Base-by-base conservation (phyloP, 805 yeast genomes). In the Candida maris region DNA sequence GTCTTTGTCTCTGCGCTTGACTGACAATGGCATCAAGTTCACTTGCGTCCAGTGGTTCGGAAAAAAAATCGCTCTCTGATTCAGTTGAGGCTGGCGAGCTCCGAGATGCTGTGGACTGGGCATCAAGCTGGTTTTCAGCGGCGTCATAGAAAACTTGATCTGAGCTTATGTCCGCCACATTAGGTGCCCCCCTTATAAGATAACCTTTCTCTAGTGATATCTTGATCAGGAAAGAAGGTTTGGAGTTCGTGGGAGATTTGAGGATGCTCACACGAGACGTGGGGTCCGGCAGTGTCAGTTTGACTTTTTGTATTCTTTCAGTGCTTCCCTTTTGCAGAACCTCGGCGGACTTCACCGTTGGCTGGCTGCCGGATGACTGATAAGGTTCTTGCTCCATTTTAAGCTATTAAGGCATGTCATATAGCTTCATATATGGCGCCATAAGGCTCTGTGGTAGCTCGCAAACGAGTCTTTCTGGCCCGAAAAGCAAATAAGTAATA, bases 11-110 rank as follows among this genome's bases (percentile, higher is more conserved):
- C 10, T 38, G 46, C 5, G 46, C 49, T 21, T 37, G 29, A 8
- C 35, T 41, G 10, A 42, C 40, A 15, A 42, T 45, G n/a, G 38
- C 44, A 25, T 45, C 49, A 20, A 45, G 29, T 14, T 45, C 49
- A 5, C 38, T 44, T 3, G 34, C 30, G 16, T 38, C 41, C 15
- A 36, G 20, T 16, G 37, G 20, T 15, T 39, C 42, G 6, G 50
- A 43, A 22, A 38, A 35, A 10, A 28, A 20, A 19, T 38, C 41
- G 30, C 36, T 35, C 15, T 32, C 42, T n/a, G n/a, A n/a, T n/a
- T n/a, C n/a, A n/a, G n/a, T n/a, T n/a, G n/a, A n/a, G n/a, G n/a
- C n/a, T n/a, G n/a, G n/a, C n/a, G n/a, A n/a, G n/a, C n/a, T n/a
- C n/a, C n/a, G n/a, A n/a, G n/a, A n/a, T n/a, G n/a, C n/a, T n/a